Evolutionary conservation across 75 land plant species (phyloP), one percentile per base, ranked within the genome.

Genomic region (Selaginella moellendorffii): DNA sequence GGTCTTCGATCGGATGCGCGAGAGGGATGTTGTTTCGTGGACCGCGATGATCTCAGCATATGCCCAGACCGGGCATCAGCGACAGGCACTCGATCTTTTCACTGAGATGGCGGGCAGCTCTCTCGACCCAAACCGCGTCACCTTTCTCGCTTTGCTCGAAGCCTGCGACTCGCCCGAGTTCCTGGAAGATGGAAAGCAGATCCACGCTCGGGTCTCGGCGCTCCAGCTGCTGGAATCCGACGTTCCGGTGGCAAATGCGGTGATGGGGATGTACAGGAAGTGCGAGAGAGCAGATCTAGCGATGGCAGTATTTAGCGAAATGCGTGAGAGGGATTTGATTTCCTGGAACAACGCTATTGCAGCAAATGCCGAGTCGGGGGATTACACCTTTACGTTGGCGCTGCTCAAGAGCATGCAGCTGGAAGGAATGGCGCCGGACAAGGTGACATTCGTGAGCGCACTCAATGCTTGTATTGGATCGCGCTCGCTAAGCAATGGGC

Each of bases 221-320:
- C 17, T 18, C 24, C 10, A n/a, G 17, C n/a, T n/a, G n/a, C 29
- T 25, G 2, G 28, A 62, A 24, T 25, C 63, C 5, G 63, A 62
- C 2, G 63, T 62, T 24, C 28, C 63, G 8, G n/a, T 62, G 2
- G 63, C 18, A 62, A 62, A 62, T 27, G 63, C 63, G 26, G 9
- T 62, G 27, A 67, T 71, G 24, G 26, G 63, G 9, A 62, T 62
- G 63, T 62, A 62, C 29, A 24, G 63, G 9, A 62, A n/a, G 26
- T 62, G 63, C 28, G 24, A 26, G n/a, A 62, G 63, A 2, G 5
- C n/a, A 28, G 5, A 62, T 5, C 8, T 5, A n/a, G 63, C 63
- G 23, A 54, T n/a, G 22, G 2, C 5, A 10, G 23, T 23, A 9
- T 54, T 54, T n/a, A 19, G 5, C 18, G 8, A 19, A 19, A 54